Evolutionary conservation across 306 rosid genomes (phyloP), one percentile per base, ranked within the genome.

Genomic region (Trifolium repens): DNA sequence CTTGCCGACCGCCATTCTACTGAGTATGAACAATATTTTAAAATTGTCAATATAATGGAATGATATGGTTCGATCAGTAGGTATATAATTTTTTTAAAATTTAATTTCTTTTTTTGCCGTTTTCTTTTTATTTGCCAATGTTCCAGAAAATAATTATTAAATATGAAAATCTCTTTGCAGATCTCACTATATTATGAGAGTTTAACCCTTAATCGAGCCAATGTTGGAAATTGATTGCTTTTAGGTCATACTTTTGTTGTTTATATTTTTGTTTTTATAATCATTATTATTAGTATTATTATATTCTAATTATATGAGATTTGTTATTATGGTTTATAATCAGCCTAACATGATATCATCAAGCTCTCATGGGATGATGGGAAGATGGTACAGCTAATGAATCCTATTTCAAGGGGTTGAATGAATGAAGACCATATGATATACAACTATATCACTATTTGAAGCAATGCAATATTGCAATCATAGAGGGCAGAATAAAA

Each of bases 361-460:
- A 44, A 12, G 49, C 13, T 44, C 50, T 44, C n/a, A 17, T 9
- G 13, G 72, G 64, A 47, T 12, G 42, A 16, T 54, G 5, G 65
- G 64, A 47, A 17, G 42, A 16, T 54, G 3, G 57, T 9, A 44
- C 62, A 68, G 70, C 69, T 57, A 77, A 77, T 57, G 27, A 57
- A 26, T 47, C 47, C 68, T 17, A 5, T 6, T 4, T 19, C 39
- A 7, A 15, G 17, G 26, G 59, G 67, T 42, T 46, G 52, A 46
- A 46, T 54, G 50, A 39, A 76, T 26, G 64, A 10, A 70, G 37
- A 39, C 19, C 17, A 47, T 44, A 55, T 57, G 3, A 47, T 44
- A 55, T 57, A 5, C 5, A 27, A 30, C 52, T 13, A 46, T 12
- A 13, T 46, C 52, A 5, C 10, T 30, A 17, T 57, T 44, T 44